Percentiles rank a stretch among this genome's conserved stretches.
Conservation (phyloP, 2,329 filamentous ascomycete genomes). For the Fusarium verticillioides region DNA sequence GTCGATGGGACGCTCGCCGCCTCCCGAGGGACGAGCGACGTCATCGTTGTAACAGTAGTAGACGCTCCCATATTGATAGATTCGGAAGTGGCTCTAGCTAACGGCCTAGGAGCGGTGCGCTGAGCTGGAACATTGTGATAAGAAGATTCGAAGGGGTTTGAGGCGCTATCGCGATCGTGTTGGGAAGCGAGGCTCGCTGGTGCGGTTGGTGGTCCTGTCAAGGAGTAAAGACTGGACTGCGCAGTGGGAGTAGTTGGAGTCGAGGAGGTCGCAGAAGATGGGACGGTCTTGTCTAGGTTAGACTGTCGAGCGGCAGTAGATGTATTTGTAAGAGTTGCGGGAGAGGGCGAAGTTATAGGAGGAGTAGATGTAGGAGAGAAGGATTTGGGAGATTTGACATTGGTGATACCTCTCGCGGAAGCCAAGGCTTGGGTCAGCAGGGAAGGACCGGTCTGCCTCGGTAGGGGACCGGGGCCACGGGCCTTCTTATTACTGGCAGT, state of each 20-base stretch:
- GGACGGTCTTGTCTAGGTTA: slow-evolving; percentile 25
- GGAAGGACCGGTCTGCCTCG: slow-evolving; percentile 62
- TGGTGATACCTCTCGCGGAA: slow-evolving; percentile 64
- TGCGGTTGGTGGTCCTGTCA: slow-evolving; percentile 21
- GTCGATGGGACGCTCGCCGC: slow-evolving; percentile 48
- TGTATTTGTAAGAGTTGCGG: slow-evolving; percentile 7
- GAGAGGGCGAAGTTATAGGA: slow-evolving; percentile 26
- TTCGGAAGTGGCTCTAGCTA: slow-evolving; percentile 52
- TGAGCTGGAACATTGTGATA: slow-evolving; percentile 51
- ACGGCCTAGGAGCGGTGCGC: slow-evolving; percentile 50
- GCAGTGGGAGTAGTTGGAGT: slow-evolving; percentile 13
- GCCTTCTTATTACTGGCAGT: slow-evolving; percentile 57
- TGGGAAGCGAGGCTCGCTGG: slow-evolving; percentile 20
- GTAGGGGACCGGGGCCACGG: slow-evolving; percentile 51
- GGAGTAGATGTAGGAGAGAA: slow-evolving; percentile 23
- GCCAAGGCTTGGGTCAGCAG: slow-evolving; percentile 68
- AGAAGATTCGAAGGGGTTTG: slow-evolving; percentile 16
- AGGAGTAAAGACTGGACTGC: slow-evolving; percentile 7
- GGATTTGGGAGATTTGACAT: slow-evolving; percentile 25
- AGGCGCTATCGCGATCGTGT: slow-evolving; percentile 36
- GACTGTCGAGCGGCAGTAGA: slow-evolving; percentile 18
- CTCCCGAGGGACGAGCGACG: slow-evolving; percentile 45
- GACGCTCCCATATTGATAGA: slow-evolving; percentile 49
- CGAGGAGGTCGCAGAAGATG: slow-evolving; percentile 20
- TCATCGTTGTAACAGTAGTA: slow-evolving; percentile 47